Base-by-base conservation (phyloP, 2,329 filamentous ascomycete species). In the Seiridium cupressi region DNA sequence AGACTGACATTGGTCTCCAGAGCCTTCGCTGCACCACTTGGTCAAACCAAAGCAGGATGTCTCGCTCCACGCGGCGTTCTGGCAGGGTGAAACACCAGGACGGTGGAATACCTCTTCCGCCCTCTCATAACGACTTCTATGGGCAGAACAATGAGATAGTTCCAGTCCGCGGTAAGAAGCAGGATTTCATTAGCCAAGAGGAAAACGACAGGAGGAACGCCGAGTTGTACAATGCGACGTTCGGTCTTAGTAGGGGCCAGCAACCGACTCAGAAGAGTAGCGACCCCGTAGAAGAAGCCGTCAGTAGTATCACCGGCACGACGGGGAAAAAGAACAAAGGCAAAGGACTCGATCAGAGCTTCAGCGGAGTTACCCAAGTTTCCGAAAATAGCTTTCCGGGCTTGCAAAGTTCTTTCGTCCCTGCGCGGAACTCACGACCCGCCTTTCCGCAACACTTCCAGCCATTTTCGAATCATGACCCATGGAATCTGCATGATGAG, bases 91-190 rank as follows among this genome's bases (percentile, higher is more conserved):
- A 36, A 5, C 34, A 51, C 46, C 44, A 51, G 36, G 55, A 58
- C 46, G 38, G 44, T 44, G n/a, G 49, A 6, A 32, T 51, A 63
- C 31, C 61, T 70, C 35, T 70, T 63, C 55, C 70, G 69, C 3
- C n/a, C 32, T 63, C 63, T 36, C 67, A 70, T 57, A 66, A 72
- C 55, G 70, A 70, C 31, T 70, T 69, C 26, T 72, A 71, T 55
- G 70, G 70, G 26, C 61, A 70, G 48, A 72, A 72, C 51, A 70
- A 68, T 31, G 64, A 66, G 35, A 60, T 71, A 11, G 44, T 13
- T 13, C 55, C 55, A 7, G 31, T 31, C 7, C 32, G 44, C 47
- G 55, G 46, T 9, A 36, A 34, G n/a, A 60, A 55, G 26, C 10
- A 61, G 10, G 60, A 61, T 9, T 48, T 61, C 26, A 58, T 64